These are phyloP conservation scores for Nicotiana tabacum DNA, from an alignment of 257 asterid species.

Conservation along the genomic window DNA sequence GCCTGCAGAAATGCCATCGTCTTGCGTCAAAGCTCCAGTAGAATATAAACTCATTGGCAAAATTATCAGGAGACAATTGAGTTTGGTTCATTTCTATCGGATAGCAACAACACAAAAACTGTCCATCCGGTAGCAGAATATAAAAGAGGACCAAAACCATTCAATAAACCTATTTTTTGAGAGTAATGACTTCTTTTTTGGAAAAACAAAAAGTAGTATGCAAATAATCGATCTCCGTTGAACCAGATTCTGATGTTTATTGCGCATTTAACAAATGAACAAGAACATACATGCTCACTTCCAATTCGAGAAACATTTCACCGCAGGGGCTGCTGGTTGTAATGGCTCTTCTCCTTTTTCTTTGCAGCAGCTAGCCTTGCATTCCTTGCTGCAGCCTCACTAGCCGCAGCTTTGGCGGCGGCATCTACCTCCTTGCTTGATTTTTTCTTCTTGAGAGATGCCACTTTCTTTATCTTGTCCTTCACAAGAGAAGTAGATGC, in stretches of 20 bases:
- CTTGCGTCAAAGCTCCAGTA: neutral
- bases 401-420: constrained; percentile 82
- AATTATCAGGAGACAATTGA: neutral
- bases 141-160: constrained; percentile 1
- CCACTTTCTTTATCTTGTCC: constrained; percentile 73
- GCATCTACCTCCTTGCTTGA: constrained; percentile 79
- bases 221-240: neutral
- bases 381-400: constrained; percentile 91
- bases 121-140: neutral
- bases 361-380: constrained; percentile 87
- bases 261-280: constrained; percentile 11
- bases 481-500: constrained; percentile 52
- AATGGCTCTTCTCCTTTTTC: constrained; percentile 95
- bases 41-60: neutral
- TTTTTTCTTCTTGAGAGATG: constrained; percentile 77
- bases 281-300: constrained; percentile 4
- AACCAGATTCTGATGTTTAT: constrained; percentile 13
- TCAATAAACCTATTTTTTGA: neutral
- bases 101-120: neutral
- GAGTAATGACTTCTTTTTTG: neutral
- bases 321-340: constrained; percentile 89
- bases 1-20: neutral
- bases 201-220: neutral
- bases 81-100: neutral
- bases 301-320: constrained; percentile 24